Evolutionary conservation across 768 basidiomycete genomes (phyloP).

Genomic region (Asterophora lycoperdoides): DNA sequence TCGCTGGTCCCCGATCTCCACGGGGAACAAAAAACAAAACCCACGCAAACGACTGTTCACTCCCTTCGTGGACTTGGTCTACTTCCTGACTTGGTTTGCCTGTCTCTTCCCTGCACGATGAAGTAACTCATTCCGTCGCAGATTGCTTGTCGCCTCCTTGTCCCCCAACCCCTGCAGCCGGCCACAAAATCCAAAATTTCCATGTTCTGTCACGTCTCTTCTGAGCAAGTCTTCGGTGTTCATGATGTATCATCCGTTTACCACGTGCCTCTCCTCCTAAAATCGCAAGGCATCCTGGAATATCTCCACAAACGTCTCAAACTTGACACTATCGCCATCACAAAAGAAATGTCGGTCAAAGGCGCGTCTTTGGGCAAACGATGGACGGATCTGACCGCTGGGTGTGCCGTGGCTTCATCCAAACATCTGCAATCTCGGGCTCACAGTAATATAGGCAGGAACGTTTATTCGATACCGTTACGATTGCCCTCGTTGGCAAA

Average conservation of each 20-base stretch:
- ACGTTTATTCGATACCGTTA: slow-evolving; percentile 83
- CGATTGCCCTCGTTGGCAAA: slow-evolving; percentile 92
- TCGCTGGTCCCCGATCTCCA: slow-evolving; percentile 98
- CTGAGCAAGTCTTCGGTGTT: slow-evolving; percentile 89
- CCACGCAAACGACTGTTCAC: slow-evolving; percentile 95
- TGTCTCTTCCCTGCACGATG: neutral
- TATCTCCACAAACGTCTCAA: slow-evolving; percentile 83
- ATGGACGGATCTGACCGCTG: slow-evolving; percentile 82
- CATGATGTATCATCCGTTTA: slow-evolving; percentile 97
- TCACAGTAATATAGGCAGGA: slow-evolving; percentile 63
- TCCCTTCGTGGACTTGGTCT: slow-evolving; percentile 90
- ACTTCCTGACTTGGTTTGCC: slow-evolving; percentile 80
- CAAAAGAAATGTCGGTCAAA: slow-evolving; percentile 50
- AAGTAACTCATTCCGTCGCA: slow-evolving; percentile 22
- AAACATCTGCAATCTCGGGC: neutral
- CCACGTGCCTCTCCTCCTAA: slow-evolving; percentile 90
- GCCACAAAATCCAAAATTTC: slow-evolving; percentile 94
- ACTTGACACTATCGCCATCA: slow-evolving; percentile 52
- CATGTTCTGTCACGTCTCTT: slow-evolving; percentile 96
- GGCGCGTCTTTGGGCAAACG: slow-evolving; percentile 64
- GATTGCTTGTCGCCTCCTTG: slow-evolving; percentile 91
- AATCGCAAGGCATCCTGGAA: slow-evolving; percentile 86
- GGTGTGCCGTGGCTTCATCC: slow-evolving; percentile 41
- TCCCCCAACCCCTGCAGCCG: slow-evolving; percentile 73
- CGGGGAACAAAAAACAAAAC: slow-evolving; percentile 98